Percentiles rank a stretch among this genome's conserved stretches.
These are phyloP conservation scores for Trichomonas tenax DNA, from an alignment of 208 protist genomes.

Conservation along the genomic window DNA sequence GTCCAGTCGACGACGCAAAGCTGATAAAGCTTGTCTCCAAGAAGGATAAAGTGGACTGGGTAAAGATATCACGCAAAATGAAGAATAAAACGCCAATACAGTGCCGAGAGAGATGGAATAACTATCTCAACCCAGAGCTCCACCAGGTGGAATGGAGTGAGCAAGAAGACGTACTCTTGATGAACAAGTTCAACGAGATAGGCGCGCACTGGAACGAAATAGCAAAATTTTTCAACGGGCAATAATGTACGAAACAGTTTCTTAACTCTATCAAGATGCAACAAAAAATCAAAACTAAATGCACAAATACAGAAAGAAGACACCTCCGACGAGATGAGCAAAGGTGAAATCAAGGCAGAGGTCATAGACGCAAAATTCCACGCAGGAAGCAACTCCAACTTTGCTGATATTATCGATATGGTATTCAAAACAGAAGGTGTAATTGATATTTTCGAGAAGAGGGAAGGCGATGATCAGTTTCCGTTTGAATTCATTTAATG, in stretches of 20 bases:
- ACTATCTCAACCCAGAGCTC: not conserved
- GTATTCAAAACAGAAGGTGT: not conserved
- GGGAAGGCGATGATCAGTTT: not conserved
- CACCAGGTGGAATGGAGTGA: not conserved
- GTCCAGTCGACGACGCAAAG: not conserved
- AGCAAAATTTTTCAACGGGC: not conserved
- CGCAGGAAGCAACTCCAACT: not conserved
- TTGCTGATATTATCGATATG: not conserved
- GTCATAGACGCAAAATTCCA: not conserved
- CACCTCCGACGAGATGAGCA: not conserved
- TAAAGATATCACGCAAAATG: not conserved
- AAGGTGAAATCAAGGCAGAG: not conserved
- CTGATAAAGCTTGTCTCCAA: not conserved
- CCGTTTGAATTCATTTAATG: not conserved
- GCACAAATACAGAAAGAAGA: not conserved
- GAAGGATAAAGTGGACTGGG: not conserved
- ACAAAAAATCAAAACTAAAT: not conserved
- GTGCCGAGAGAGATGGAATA: not conserved
- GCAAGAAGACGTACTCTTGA: not conserved
- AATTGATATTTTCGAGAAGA: not conserved
- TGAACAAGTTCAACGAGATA: not conserved
- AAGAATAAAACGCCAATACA: not conserved
- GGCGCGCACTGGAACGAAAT: not conserved
- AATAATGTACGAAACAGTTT: not conserved
- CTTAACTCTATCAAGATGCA: not conserved